Percentiles rank a stretch among this genome's conserved stretches.
phyloP scores from a whole-genome alignment of 306 rosid species.

The Sicyos edulis region DNA sequence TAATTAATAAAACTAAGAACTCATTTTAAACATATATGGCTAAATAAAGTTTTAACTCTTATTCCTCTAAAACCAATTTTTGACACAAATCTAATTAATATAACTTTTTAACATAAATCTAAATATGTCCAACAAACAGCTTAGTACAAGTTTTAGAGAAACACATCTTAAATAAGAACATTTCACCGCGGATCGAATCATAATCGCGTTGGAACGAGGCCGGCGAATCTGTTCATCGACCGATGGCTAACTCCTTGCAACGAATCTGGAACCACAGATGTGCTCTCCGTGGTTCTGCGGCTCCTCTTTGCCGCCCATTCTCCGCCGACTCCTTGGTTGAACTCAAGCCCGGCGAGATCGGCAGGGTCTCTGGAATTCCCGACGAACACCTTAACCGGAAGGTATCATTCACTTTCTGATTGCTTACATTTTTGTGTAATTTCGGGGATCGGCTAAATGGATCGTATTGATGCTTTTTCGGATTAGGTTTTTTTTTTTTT shows the following conservation, averaged over 20 bases:
- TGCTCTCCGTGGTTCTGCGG: constrained; percentile 40
- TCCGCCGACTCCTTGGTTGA: constrained; percentile 65
- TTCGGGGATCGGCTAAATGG: not conserved
- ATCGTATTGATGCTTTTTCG: not conserved
- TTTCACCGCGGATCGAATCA: not conserved
- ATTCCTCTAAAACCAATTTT: no score
- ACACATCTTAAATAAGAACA: not conserved
- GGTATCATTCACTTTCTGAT: constrained; percentile 32
- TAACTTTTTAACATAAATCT: no score
- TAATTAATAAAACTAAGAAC: no score
- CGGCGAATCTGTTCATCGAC: constrained; percentile 21
- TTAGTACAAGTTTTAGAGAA: not conserved
- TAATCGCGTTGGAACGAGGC: not conserved
- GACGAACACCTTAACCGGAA: constrained; percentile 73
- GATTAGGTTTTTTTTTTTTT: constrained; percentile 5
- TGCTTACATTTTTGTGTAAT: not conserved
- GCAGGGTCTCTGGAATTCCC: constrained; percentile 85
- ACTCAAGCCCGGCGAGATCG: constrained; percentile 78
- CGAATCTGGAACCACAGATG: constrained; percentile 49
- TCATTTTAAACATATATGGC: no score
- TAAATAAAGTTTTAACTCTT: no score
- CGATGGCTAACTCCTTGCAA: constrained; percentile 60
- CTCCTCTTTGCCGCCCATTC: constrained; percentile 36
- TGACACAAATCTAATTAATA: no score
- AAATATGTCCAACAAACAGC: no score